phyloP scores from a whole-genome alignment of 371 early-diverging fungal genomes.

The Dinochytrium kinnereticum region DNA sequence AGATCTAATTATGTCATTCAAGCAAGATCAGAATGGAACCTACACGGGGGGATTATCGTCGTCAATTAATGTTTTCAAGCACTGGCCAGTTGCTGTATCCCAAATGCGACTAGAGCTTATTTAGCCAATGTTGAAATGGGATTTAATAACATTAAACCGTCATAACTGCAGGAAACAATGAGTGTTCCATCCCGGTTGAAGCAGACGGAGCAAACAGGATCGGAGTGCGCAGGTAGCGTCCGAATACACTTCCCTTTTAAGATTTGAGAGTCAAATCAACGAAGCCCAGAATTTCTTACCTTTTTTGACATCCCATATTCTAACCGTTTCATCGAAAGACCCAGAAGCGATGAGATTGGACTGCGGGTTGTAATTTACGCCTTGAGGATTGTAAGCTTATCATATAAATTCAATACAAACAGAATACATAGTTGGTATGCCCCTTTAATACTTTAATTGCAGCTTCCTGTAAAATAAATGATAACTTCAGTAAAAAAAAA shows the following conservation, averaged over 20 bases:
- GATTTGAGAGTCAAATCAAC: neutral
- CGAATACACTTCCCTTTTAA: constrained; percentile 75
- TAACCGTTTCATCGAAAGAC: constrained; percentile 96
- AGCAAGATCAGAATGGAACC: constrained; percentile 33
- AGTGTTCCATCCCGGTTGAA: constrained; percentile 97
- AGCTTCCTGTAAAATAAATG: constrained; percentile 55
- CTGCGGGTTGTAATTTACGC: constrained; percentile 94
- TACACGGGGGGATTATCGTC: constrained; percentile 94
- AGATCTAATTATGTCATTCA: constrained; percentile 58
- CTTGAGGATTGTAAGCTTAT: neutral
- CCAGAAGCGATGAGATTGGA: constrained; percentile 95
- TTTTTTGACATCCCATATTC: constrained; percentile 94
- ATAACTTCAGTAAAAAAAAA: constrained; percentile 15
- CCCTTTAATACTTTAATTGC: constrained; percentile 84
- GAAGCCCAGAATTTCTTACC: constrained; percentile 57
- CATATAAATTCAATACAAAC: neutral
- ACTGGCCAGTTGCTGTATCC: constrained; percentile 95
- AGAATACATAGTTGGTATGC: constrained; percentile 95
- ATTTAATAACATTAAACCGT: constrained; percentile 87
- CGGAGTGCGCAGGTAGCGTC: constrained; percentile 92
- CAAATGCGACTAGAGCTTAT: constrained; percentile 82
- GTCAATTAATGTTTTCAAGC: constrained; percentile 92
- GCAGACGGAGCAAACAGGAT: constrained; percentile 94
- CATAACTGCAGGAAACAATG: constrained; percentile 93
- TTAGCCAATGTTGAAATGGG: constrained; percentile 26